Percentiles rank a stretch among this genome's conserved stretches.
These are phyloP conservation scores for Karstenula rhodostoma DNA, from an alignment of 2,329 filamentous ascomycete species.

Conservation along the genomic window DNA sequence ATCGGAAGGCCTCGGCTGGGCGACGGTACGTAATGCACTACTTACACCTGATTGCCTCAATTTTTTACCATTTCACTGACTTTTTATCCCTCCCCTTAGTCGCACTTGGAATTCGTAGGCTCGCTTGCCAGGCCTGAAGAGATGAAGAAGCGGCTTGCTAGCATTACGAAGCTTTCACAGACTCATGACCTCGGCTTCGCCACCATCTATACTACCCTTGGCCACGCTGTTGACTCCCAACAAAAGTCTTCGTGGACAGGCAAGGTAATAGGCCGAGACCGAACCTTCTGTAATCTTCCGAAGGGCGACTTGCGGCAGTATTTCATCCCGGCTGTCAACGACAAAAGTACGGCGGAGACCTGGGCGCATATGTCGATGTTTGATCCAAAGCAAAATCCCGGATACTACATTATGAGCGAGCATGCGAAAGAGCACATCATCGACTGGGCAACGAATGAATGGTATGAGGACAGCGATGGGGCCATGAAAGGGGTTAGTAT, in stretches of 20 bases:
- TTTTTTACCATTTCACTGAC: too few relatives aligned
- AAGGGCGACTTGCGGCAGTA: slow-evolving; percentile 43
- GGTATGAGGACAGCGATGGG: slow-evolving; percentile 65
- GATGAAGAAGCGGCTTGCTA: slow-evolving; percentile 75
- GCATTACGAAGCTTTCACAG: slow-evolving; percentile 69
- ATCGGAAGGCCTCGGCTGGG: slow-evolving; percentile 79
- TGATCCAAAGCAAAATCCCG: slow-evolving; percentile 73
- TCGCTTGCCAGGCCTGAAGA: slow-evolving; percentile 87
- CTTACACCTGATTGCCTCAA: too few relatives aligned
- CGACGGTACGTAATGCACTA: too few relatives aligned
- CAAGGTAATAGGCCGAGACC: slow-evolving; percentile 71
- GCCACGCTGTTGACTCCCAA: slow-evolving; percentile 67
- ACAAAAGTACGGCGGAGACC: slow-evolving; percentile 79
- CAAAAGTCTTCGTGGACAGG: slow-evolving; percentile 52
- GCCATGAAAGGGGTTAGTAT: slow-evolving; percentile 30
- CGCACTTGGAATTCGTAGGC: slow-evolving; percentile 92
- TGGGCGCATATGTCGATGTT: slow-evolving; percentile 86
- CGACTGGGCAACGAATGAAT: slow-evolving; percentile 70
- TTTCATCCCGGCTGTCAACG: slow-evolving; percentile 68
- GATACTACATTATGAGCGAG: slow-evolving; percentile 72
- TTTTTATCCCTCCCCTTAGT: too few relatives aligned
- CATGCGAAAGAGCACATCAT: slow-evolving; percentile 71
- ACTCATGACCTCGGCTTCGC: slow-evolving; percentile 78
- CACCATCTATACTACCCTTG: slow-evolving; percentile 87
- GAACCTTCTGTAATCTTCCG: slow-evolving; percentile 84